Percentiles rank a stretch among this genome's conserved stretches.
These are phyloP conservation scores for Penicillium thymicola DNA, from an alignment of 2,329 filamentous ascomycete genomes.

Conservation along the genomic window DNA sequence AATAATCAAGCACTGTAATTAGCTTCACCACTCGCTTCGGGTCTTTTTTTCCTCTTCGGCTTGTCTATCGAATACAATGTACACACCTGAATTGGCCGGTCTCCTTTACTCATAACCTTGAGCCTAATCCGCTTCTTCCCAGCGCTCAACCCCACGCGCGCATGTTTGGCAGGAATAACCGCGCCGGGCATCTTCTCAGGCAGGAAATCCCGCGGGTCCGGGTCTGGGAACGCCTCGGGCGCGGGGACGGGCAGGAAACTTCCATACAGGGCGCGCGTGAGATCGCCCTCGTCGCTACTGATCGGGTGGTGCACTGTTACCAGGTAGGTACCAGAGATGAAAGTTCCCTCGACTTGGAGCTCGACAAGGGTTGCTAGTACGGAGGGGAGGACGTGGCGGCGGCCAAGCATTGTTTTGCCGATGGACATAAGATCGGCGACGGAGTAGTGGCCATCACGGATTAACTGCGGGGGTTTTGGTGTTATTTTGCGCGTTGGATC, in stretches of 20 bases:
- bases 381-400: slow-evolving; percentile 82
- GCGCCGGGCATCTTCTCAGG: slow-evolving; percentile 72
- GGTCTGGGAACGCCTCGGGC: slow-evolving; percentile 63
- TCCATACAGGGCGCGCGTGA: slow-evolving; percentile 83
- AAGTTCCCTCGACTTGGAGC: slow-evolving; percentile 92
- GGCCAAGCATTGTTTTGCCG: slow-evolving; percentile 87
- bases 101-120: slow-evolving; percentile 78
- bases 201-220: slow-evolving; percentile 63
- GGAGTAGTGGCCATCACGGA: slow-evolving; percentile 90
- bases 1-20: background rate
- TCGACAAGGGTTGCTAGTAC: slow-evolving; percentile 76
- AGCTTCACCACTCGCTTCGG: background rate
- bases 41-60: too few species aligned
- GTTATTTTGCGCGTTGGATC: slow-evolving; percentile 2
- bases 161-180: slow-evolving; percentile 67
- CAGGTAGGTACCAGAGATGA: slow-evolving; percentile 84
- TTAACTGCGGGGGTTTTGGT: slow-evolving; percentile 54
- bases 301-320: slow-evolving; percentile 93
- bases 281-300: slow-evolving; percentile 77
- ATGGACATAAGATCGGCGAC: slow-evolving; percentile 92
- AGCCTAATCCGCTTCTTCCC: slow-evolving; percentile 70
- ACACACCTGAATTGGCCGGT: slow-evolving; percentile 79
- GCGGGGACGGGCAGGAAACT: slow-evolving; percentile 82
- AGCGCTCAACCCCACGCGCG: slow-evolving; percentile 67
- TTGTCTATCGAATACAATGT: background rate